phyloP scores from a whole-genome alignment of 2,329 filamentous ascomycete species.

The Aureobasidium sp. region DNA sequence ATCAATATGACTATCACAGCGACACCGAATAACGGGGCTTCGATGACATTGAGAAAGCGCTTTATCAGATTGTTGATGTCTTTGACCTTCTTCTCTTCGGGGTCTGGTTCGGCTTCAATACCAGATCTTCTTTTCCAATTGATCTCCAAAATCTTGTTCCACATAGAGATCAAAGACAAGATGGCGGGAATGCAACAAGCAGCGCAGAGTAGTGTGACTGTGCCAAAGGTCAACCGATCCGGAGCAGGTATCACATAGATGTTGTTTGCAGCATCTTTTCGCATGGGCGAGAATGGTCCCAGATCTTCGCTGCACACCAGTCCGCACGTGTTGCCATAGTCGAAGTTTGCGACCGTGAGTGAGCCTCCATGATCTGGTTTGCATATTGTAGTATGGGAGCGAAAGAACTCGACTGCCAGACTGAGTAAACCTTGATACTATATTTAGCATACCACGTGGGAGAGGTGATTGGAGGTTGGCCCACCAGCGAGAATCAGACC shows the following conservation, averaged over 20 bases:
- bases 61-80: slow-evolving; percentile 33
- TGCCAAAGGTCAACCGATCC: slow-evolving; percentile 48
- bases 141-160: slow-evolving; percentile 56
- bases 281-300: slow-evolving; percentile 51
- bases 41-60: slow-evolving; percentile 37
- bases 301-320: slow-evolving; percentile 40
- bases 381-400: slow-evolving; percentile 43
- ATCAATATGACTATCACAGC: slow-evolving; percentile 54
- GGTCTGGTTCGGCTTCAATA: slow-evolving; percentile 24
- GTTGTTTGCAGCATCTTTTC: slow-evolving; percentile 50
- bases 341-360: neutral
- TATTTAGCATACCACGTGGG: neutral
- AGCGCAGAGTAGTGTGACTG: slow-evolving; percentile 54
- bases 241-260: slow-evolving; percentile 59
- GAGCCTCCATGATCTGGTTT: slow-evolving; percentile 33
- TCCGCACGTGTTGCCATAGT: slow-evolving; percentile 34
- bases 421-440: slow-evolving; percentile 48
- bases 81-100: slow-evolving; percentile 35
- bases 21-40: slow-evolving; percentile 52
- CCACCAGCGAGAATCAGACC: slow-evolving; percentile 52
- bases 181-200: slow-evolving; percentile 60
- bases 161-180: slow-evolving; percentile 54
- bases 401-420: slow-evolving; percentile 59
- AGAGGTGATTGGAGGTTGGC: slow-evolving; percentile 20
- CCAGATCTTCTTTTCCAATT: slow-evolving; percentile 50